phyloP scores from a whole-genome alignment of 2,329 filamentous ascomycete genomes.

The Xylariaceae sp. region DNA sequence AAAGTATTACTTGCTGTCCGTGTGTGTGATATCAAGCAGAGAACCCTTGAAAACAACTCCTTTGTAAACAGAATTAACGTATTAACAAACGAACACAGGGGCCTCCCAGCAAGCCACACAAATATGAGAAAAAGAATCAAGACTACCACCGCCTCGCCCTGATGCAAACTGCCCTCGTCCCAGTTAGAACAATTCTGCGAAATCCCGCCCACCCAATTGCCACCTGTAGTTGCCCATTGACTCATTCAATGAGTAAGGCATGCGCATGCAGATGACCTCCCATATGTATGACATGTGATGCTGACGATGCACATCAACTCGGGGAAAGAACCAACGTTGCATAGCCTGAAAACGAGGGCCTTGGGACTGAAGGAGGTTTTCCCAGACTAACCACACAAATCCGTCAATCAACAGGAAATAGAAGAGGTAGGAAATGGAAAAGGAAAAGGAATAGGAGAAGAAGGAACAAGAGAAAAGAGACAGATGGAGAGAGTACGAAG shows the following conservation, averaged over 20 bases:
- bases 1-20: neutral
- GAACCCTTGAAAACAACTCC: neutral
- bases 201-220: neutral
- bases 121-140: slow-evolving; percentile 2
- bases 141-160: slow-evolving; percentile 7
- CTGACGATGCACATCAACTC: slow-evolving; percentile 9
- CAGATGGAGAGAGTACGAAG: neutral
- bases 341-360: neutral
- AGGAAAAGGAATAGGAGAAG: neutral
- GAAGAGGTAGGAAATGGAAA: neutral
- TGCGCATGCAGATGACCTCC: slow-evolving; percentile 11
- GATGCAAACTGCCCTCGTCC: slow-evolving; percentile 20
- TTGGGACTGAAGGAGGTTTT: neutral
- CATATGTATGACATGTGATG: slow-evolving; percentile 10
- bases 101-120: neutral
- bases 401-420: neutral
- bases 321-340: slow-evolving; percentile 3
- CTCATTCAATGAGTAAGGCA: slow-evolving; percentile 18
- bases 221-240: slow-evolving; percentile 6
- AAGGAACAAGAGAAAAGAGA: neutral
- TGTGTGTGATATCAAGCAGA: neutral
- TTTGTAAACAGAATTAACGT: neutral
- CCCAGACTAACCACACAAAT: neutral
- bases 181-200: neutral
- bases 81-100: neutral